A percentile compares a stretch with the other conserved stretches of the same genome.
Evolutionary conservation across 1,284 basidiomycete species (phyloP).

Genomic region (Chondrostereum purpureum): DNA sequence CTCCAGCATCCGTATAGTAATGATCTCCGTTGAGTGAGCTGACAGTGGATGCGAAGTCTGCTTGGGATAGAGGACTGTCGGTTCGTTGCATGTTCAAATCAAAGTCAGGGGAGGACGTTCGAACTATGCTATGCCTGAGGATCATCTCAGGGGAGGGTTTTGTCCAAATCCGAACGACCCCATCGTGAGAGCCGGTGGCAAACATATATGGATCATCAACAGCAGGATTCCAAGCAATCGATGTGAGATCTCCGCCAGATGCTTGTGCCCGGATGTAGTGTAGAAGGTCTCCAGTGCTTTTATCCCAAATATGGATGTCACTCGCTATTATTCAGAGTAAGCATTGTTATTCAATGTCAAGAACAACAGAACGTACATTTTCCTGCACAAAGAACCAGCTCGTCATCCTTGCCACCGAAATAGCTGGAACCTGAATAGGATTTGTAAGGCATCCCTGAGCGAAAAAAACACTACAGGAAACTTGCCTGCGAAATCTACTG

Average conservation of each 20-base stretch:
- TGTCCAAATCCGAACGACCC: constrained; percentile 66
- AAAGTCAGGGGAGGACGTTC: constrained; percentile 17
- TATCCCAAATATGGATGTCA: constrained; percentile 81
- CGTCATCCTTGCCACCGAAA: constrained; percentile 72
- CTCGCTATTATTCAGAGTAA: constrained; percentile 41
- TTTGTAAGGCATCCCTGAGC: neutral
- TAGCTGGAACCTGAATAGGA: constrained; percentile 51
- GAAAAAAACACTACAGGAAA: neutral
- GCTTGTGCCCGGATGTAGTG: constrained; percentile 58
- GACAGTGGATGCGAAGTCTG: constrained; percentile 14
- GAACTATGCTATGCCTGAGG: constrained; percentile 3
- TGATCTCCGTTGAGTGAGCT: neutral
- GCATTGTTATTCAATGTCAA: neutral
- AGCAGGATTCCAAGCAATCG: constrained; percentile 70
- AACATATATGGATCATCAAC: constrained; percentile 69
- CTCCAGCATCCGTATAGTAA: neutral
- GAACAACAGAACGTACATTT: constrained; percentile 42
- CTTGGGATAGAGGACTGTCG: constrained; percentile 17
- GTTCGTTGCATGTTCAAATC: constrained; percentile 16
- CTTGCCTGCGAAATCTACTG: constrained; percentile 62
- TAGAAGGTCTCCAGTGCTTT: constrained; percentile 61
- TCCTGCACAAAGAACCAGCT: constrained; percentile 68
- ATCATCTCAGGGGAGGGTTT: constrained; percentile 16
- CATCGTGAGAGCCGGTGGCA: constrained; percentile 72
- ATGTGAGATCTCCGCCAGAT: constrained; percentile 63